Base-by-base conservation (phyloP, 768 basidiomycete genomes). In the Trametes sanguinea region DNA sequence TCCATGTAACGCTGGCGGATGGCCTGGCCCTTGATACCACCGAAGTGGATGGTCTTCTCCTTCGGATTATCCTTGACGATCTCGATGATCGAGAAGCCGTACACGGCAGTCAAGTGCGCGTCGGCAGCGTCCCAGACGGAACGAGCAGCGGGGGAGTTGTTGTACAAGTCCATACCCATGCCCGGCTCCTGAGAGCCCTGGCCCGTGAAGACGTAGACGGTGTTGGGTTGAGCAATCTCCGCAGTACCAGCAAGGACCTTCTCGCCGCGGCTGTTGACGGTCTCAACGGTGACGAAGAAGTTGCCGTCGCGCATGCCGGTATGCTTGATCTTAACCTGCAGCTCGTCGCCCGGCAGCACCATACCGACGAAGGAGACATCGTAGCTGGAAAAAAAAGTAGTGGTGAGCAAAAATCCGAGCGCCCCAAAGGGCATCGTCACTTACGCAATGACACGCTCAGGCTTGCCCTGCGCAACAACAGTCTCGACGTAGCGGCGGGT, bases 1-100 rank as follows among this genome's bases (percentile, higher is more conserved):
- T 95, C 95, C 94, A 98, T 98, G 78, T 99, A 99, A n/a, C 97
- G 88, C 69, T 95, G 92, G 32, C 97, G 92, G 65, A 98, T 98
- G 2, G 89, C 95, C 73, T 98, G 96, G 43, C 97, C 97, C 78
- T 98, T 98, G 76, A 98, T 92, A 73, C 97, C 97, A 80, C 97
- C 97, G 67, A 99, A 99, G 76, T 99, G 96, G 68, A 99, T 89
- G 0, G 95, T 99, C 81, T 98, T 94, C 76, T 92, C 88, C 82
- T 95, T 97, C 17, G 96, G 95, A 74, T 98, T 98, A 74, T 95
- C 90, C 79, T 95, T 96, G 76, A 99, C 96, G 68, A 99, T 97
- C 74, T 99, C 95, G 70, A 98, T 81, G 73, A 99, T 98, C 4
- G 96, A 98, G 81, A 99, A 99, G 47, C 97, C 97, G 69, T 99